Evolutionary conservation across 2,329 filamentous ascomycete species (phyloP).

Genomic region (Aspergillus fumigatiaffinis): DNA sequence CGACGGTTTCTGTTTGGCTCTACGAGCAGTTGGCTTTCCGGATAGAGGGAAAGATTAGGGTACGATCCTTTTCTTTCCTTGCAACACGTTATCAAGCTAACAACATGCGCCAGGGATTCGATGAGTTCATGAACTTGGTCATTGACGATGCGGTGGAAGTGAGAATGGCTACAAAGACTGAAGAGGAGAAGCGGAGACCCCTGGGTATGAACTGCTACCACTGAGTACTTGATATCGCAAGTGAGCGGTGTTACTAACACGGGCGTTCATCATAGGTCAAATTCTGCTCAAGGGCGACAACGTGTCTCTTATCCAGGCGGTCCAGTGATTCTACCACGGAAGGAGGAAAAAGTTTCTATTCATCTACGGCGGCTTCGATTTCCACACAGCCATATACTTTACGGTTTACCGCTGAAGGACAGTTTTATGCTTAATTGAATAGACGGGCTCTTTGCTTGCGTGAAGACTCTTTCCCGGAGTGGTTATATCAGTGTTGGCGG

Average conservation of each 20-base stretch:
- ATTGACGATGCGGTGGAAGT: conserved; percentile 95
- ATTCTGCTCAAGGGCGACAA: conserved; percentile 87
- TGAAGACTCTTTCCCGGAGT: conserved; percentile 14
- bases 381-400: conserved; percentile 13
- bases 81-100: conserved; percentile 5
- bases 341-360: conserved; percentile 1
- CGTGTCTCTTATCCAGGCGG: conserved; percentile 70
- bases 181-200: conserved; percentile 71
- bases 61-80: conserved; percentile 42
- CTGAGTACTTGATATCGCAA: conserved; percentile 8
- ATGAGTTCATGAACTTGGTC: conserved; percentile 99
- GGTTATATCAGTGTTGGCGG: conserved; percentile 22
- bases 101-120: conserved; percentile 68
- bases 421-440: conserved; percentile 16
- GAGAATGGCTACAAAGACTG: conserved; percentile 74
- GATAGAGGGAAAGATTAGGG: conserved; percentile 94
- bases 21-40: conserved; percentile 93
- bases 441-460: conserved; percentile 16
- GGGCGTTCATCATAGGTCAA: conserved; percentile 55
- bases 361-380: conserved; percentile 6
- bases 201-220: conserved; percentile 59
- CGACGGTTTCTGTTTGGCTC: conserved; percentile 89
- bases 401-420: conserved; percentile 15
- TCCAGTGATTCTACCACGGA: conserved; percentile 26
- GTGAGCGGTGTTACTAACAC: neutral